These are phyloP conservation scores for Caryopteris hybrid DNA, from an alignment of 305 asterid species.

Conservation along the genomic window DNA sequence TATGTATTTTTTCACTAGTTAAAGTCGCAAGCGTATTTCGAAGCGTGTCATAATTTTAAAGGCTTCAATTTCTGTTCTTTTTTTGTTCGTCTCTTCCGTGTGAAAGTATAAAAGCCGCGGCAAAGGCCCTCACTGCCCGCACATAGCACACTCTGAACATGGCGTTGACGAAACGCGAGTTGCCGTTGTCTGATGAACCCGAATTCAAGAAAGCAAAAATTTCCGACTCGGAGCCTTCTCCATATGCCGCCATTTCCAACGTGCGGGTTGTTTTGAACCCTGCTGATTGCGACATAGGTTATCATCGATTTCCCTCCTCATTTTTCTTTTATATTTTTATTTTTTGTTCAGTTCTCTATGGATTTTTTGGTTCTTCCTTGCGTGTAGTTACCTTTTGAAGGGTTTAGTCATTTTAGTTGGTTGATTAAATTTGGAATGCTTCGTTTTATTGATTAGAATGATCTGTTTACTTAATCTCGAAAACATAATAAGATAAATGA, in stretches of 20 bases:
- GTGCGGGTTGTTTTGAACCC: constrained; percentile 39
- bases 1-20: no score
- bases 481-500: no score
- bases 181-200: constrained; percentile 9
- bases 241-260: not conserved
- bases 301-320: not conserved
- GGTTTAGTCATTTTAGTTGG: not conserved
- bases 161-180: constrained; percentile 37
- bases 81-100: not conserved
- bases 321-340: not conserved
- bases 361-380: not conserved
- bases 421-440: not conserved
- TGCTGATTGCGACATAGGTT: constrained; percentile 59
- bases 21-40: no score
- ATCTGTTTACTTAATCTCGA: not conserved
- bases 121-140: not conserved
- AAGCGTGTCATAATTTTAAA: no score
- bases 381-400: not conserved
- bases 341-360: not conserved
- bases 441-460: not conserved
- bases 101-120: constrained; percentile 8
- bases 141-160: constrained; percentile 1
- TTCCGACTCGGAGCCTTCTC: constrained; percentile 10
- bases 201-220: constrained; percentile 27
- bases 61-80: no score